Evolutionary conservation across 139 green algal genomes (phyloP).

Genomic region (Picochlorum sp.): DNA sequence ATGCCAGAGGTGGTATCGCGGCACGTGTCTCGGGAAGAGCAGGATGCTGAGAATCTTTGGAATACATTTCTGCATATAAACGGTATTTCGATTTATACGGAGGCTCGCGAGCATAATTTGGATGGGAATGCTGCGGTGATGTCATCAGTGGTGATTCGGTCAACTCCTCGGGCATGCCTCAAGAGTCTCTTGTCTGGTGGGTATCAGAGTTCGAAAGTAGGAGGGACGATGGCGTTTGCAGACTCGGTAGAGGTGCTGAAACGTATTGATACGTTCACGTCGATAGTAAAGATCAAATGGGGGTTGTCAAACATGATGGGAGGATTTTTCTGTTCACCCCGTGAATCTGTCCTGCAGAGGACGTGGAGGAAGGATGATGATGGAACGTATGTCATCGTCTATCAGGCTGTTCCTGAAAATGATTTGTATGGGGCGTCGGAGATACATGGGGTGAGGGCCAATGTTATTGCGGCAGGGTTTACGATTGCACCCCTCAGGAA

Average conservation of each 20-base stretch:
- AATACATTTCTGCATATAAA: constrained; percentile 28
- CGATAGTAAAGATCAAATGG: constrained; percentile 1
- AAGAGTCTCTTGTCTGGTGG: background rate
- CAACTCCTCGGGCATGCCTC: constrained; percentile 26
- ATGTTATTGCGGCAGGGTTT: constrained; percentile 35
- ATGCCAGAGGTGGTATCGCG: background rate
- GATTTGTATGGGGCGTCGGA: background rate
- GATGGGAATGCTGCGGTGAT: constrained; percentile 35
- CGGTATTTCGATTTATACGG: constrained; percentile 28
- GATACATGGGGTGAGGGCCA: background rate
- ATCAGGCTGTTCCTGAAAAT: constrained; percentile 16
- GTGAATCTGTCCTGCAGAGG: constrained; percentile 31
- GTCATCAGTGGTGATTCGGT: constrained; percentile 33
- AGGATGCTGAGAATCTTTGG: constrained; percentile 9
- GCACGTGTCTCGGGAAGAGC: background rate
- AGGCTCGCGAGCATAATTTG: constrained; percentile 20
- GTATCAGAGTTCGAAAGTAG: background rate
- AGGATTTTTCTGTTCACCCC: constrained; percentile 2
- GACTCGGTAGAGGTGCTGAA: constrained; percentile 13
- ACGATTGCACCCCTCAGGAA: constrained; percentile 39
- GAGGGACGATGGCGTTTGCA: constrained; percentile 1
- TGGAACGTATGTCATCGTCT: constrained; percentile 44
- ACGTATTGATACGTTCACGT: constrained; percentile 18
- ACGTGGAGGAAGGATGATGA: constrained; percentile 40
- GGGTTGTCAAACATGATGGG: background rate